Percentiles rank a stretch among this genome's conserved stretches.
Conservation (phyloP, 345 rosid genomes). For the Citrus glauca region DNA sequence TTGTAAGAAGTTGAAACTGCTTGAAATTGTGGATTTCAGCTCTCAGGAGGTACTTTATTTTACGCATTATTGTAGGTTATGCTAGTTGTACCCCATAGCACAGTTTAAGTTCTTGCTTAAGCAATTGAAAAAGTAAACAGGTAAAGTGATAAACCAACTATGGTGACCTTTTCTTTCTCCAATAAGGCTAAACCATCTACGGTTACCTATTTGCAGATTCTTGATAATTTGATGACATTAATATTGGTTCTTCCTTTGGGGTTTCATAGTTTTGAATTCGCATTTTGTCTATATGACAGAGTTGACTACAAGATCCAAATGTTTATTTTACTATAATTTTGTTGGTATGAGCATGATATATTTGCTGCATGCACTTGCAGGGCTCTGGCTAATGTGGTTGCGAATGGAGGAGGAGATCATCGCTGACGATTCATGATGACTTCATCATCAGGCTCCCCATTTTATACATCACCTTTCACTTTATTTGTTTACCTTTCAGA, state of each 20-base stretch:
- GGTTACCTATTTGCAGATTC: neutral
- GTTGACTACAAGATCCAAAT: neutral
- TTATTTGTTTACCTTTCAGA: constrained; percentile 19
- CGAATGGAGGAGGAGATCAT: constrained; percentile 42
- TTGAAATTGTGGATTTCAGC: neutral
- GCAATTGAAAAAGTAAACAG: neutral
- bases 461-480: constrained; percentile 11
- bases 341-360: neutral
- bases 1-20: neutral
- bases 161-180: neutral
- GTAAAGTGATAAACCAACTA: neutral
- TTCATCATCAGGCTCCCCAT: neutral
- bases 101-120: neutral
- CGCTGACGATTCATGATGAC: constrained; percentile 29
- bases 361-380: constrained; percentile 32
- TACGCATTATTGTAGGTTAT: neutral
- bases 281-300: neutral
- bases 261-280: neutral
- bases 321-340: neutral
- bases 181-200: neutral
- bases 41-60: neutral
- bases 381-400: constrained; percentile 41
- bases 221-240: neutral
- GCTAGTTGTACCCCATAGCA: neutral
- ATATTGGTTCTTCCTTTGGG: constrained; percentile 3